Percentiles rank a stretch among this genome's conserved stretches.
These are phyloP conservation scores for Polyporus tsugae DNA, from an alignment of 1,284 basidiomycete genomes.

Conservation along the genomic window DNA sequence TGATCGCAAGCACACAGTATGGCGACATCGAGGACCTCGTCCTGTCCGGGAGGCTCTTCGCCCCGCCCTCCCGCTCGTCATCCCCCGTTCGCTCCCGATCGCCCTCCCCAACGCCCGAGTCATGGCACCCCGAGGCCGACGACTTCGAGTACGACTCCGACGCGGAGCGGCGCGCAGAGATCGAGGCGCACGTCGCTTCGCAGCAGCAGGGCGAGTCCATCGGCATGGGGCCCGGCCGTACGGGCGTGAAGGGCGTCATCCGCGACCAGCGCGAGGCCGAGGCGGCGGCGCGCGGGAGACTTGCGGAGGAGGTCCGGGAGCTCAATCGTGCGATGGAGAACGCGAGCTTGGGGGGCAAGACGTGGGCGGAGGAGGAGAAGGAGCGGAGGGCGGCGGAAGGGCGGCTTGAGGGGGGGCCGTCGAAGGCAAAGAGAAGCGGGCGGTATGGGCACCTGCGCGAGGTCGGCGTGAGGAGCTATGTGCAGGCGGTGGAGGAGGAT, in stretches of 20 bases:
- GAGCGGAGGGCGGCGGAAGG: conserved; percentile 50
- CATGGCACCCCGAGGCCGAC: conserved; percentile 43
- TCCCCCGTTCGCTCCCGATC: conserved; percentile 64
- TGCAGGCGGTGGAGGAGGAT: conserved; percentile 82
- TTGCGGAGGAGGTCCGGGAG: conserved; percentile 56
- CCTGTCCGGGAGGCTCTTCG: conserved; percentile 81
- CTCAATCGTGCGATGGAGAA: conserved; percentile 67
- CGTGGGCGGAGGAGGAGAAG: conserved; percentile 75
- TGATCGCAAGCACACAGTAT: conserved; percentile 28
- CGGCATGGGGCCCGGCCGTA: conserved; percentile 85
- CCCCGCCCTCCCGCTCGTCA: conserved; percentile 49
- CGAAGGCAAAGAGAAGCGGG: conserved; percentile 48
- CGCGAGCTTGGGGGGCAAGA: conserved; percentile 67
- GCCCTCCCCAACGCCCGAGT: conserved; percentile 46
- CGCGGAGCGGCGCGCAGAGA: conserved; percentile 41
- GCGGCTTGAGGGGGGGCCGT: conserved; percentile 42
- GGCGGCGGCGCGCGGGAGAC: conserved; percentile 56
- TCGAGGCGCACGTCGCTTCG: conserved; percentile 38
- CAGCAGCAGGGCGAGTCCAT: conserved; percentile 55
- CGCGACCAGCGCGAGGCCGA: conserved; percentile 77
- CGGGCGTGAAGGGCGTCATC: conserved; percentile 86
- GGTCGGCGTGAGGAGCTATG: conserved; percentile 77
- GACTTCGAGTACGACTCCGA: conserved; percentile 60
- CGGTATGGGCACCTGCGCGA: conserved; percentile 85
- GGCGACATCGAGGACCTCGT: conserved; percentile 72